Evolutionary conservation across 176 grass and related monocot species (phyloP).

Genomic region (Alloteropsis semialata): DNA sequence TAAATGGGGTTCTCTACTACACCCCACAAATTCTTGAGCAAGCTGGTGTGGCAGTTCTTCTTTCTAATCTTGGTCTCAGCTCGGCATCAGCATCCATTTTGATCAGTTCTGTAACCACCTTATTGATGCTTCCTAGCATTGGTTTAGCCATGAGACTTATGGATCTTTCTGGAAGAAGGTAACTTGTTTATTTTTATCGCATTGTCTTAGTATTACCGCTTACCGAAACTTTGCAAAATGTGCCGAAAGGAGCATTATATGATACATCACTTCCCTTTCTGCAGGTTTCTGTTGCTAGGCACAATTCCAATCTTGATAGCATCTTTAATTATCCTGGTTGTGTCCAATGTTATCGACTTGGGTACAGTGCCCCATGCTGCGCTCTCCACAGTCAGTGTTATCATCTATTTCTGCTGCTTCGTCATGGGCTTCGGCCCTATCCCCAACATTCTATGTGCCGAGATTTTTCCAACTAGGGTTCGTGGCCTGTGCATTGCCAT

Average conservation of each 20-base stretch:
- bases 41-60: conserved; percentile 77
- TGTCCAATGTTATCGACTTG: conserved; percentile 63
- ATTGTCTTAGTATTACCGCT: conserved; percentile 6
- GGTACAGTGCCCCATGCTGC: conserved; percentile 58
- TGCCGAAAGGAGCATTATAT: neutral
- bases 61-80: conserved; percentile 80
- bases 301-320: conserved; percentile 82
- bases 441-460: conserved; percentile 87
- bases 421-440: conserved; percentile 93
- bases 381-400: conserved; percentile 76
- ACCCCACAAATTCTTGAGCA: conserved; percentile 91
- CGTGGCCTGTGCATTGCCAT: conserved; percentile 85
- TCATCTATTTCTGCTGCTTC: conserved; percentile 82
- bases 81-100: conserved; percentile 92
- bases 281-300: conserved; percentile 72
- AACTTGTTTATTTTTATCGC: conserved; percentile 23
- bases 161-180: conserved; percentile 96
- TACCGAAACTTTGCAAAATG: neutral
- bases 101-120: conserved; percentile 79
- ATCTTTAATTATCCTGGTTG: conserved; percentile 64
- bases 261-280: neutral
- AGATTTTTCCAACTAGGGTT: conserved; percentile 85
- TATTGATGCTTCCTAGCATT: conserved; percentile 94
- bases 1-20: conserved; percentile 94
- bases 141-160: conserved; percentile 92